Conservation (phyloP, 2,329 filamentous ascomycete species). For the Colletotrichum aenigma region DNA sequence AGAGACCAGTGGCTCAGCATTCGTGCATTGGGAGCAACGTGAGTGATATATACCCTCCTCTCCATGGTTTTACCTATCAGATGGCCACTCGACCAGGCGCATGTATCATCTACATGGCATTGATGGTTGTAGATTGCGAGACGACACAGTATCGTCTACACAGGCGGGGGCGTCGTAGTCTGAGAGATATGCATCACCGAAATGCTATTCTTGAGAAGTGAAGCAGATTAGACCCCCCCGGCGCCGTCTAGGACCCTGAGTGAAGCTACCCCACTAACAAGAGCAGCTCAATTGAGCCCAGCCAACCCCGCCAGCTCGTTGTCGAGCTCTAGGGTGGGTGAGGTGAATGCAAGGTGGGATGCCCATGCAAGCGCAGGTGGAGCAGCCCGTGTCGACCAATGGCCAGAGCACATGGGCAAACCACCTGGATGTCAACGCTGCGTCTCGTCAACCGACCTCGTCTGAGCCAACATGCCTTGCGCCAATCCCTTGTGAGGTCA, state of each 20-base stretch:
- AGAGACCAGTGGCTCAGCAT: background rate
- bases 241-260: slow-evolving; percentile 5
- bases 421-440: slow-evolving; percentile 12
- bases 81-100: background rate
- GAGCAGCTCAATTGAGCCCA: slow-evolving; percentile 3
- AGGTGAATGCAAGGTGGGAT: background rate
- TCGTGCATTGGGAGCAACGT: background rate
- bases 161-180: background rate
- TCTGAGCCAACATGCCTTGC: slow-evolving; percentile 10
- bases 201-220: background rate
- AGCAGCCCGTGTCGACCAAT: slow-evolving; percentile 39
- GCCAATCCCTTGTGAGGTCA: slow-evolving; percentile 12
- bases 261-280: slow-evolving; percentile 1
- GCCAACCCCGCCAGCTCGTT: slow-evolving; percentile 11
- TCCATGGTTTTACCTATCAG: background rate
- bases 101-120: background rate
- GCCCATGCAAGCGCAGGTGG: slow-evolving; percentile 13
- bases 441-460: background rate
- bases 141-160: background rate
- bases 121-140: background rate
- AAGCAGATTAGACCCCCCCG: background rate
- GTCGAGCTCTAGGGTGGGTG: slow-evolving; percentile 1
- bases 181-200: background rate
- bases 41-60: slow-evolving; percentile 9
- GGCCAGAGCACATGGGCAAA: slow-evolving; percentile 44